Evolutionary conservation across 345 rosid species (phyloP), one percentile per base, ranked within the genome.

Genomic region (Barbarea vulgaris): DNA sequence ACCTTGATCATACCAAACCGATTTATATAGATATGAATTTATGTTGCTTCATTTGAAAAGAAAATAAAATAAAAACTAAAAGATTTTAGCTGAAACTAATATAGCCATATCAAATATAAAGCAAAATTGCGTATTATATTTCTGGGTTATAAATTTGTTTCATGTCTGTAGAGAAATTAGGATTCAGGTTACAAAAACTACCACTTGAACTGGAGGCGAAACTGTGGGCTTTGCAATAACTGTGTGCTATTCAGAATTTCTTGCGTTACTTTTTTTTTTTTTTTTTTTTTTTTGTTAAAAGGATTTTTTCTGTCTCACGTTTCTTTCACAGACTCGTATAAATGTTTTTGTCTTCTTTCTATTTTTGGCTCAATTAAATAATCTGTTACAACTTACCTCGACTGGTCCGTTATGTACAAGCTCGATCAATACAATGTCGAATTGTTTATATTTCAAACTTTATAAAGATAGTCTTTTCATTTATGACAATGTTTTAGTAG

Each of bases 281-380:
- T n/a, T 46, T n/a, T n/a, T 71, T 36, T 41, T 11, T 51, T 25
- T 44, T 44, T 44, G n/a, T 9, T n/a, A 17, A 46, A 46, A 15
- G 3, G 7, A 14, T 5, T 14, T 42, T 42, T 42, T 17, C 53
- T 21, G 22, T 34, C 25, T 41, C 19, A 60, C 57, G 15, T 52
- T 47, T 9, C 44, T 67, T 30, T 55, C 34, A 53, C 34, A 47
- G 41, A 34, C 37, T 54, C 48, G 34, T 44, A 18, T 39, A 12
- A 76, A 52, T 63, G 59, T 77, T 69, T 77, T 77, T 69, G 80
- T 77, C 70, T 70, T 59, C 71, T 77, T 77, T 69, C 76, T 44
- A 44, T 7, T 34, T 69, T 55, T 77, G 80, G 60, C 50, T 54
- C 67, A 24, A 11, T 70, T 55, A 46, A 34, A 44, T 44, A 15